phyloP scores from a whole-genome alignment of 306 rosid species.

The Geum urbanum region DNA sequence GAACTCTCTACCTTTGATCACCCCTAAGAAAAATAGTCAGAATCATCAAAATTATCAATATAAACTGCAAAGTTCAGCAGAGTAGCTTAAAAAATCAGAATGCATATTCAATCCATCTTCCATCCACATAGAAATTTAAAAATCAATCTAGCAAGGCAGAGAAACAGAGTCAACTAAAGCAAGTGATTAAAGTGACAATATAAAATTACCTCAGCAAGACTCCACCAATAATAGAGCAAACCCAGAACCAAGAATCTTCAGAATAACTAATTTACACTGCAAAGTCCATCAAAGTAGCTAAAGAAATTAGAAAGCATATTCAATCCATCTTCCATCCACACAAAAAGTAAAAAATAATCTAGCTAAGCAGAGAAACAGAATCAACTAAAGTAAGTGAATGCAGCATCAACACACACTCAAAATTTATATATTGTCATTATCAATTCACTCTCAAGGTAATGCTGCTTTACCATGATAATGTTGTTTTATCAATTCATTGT shows the following conservation, averaged over 20 bases:
- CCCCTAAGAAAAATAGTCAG: too few relatives aligned
- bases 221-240: slow-evolving; percentile 22
- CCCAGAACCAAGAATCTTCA: slow-evolving; percentile 20
- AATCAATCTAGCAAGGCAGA: slow-evolving; percentile 21
- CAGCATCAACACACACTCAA: slow-evolving; percentile 16
- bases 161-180: slow-evolving; percentile 21
- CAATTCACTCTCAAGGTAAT: too few relatives aligned
- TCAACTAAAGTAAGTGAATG: slow-evolving; percentile 14
- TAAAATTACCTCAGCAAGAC: slow-evolving; percentile 24
- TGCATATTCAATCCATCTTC: slow-evolving; percentile 27
- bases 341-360: not conserved
- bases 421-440: too few relatives aligned
- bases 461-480: too few relatives aligned
- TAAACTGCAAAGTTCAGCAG: slow-evolving; percentile 26
- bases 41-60: slow-evolving; percentile 18
- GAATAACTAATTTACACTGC: slow-evolving; percentile 20
- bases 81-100: slow-evolving; percentile 19
- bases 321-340: slow-evolving; percentile 23
- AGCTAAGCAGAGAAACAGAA: slow-evolving; percentile 23
- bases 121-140: not conserved
- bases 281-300: slow-evolving; percentile 27
- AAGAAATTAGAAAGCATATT: slow-evolving; percentile 24
- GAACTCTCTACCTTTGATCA: too few relatives aligned
- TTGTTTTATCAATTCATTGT: too few relatives aligned
- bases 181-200: not conserved